These are phyloP conservation scores for Lactifluus subvellereus DNA, from an alignment of 768 basidiomycete species.

Conservation along the genomic window DNA sequence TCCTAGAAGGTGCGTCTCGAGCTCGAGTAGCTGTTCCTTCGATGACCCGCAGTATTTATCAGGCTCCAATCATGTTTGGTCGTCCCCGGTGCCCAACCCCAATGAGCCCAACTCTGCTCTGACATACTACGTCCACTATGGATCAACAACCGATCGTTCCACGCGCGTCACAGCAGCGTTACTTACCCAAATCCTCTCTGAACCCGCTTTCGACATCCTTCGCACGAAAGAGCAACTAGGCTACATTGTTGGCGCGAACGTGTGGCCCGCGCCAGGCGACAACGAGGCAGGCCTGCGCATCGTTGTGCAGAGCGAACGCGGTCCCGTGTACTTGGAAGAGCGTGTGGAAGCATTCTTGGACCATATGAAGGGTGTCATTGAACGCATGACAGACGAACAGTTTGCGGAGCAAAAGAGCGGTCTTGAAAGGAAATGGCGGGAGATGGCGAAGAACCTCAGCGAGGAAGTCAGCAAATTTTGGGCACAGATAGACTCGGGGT, in stretches of 20 bases:
- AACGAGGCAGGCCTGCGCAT: conserved; percentile 74
- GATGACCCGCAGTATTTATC: conserved; percentile 8
- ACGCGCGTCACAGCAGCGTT: conserved; percentile 64
- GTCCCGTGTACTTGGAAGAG: conserved; percentile 72
- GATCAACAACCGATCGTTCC: conserved; percentile 55
- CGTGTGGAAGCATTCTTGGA: conserved; percentile 87
- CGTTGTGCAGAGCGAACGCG: conserved; percentile 83
- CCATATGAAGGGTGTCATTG: conserved; percentile 60
- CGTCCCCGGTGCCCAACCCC: conserved; percentile 64
- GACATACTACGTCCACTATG: conserved; percentile 81
- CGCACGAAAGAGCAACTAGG: conserved; percentile 95
- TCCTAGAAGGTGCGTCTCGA: conserved; percentile 53
- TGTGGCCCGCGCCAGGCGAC: conserved; percentile 54
- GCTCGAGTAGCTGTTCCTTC: neutral
- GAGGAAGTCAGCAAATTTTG: conserved; percentile 75
- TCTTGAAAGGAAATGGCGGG: conserved; percentile 74
- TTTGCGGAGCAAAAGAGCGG: conserved; percentile 75
- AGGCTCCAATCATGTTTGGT: conserved; percentile 71
- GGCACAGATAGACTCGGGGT: conserved; percentile 67
- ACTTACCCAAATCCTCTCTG: conserved; percentile 78
- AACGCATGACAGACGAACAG: conserved; percentile 61
- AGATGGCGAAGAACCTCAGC: conserved; percentile 80
- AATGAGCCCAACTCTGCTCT: conserved; percentile 84
- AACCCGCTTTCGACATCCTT: conserved; percentile 86
- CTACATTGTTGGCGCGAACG: conserved; percentile 71